Evolutionary conservation across 441 rosid genomes (phyloP).

Genomic region (Corymbia calophylla): DNA sequence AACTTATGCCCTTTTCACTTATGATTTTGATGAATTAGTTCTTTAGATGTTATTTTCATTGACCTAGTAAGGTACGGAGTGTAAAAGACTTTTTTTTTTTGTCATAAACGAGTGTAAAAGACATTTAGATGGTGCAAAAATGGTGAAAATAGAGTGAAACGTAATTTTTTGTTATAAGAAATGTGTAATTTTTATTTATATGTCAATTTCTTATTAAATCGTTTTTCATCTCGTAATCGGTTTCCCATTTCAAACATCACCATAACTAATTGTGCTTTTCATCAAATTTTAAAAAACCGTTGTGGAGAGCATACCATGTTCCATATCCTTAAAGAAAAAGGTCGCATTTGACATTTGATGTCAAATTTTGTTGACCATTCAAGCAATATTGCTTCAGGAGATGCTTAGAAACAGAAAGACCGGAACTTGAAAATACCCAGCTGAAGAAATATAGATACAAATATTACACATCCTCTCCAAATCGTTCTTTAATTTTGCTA

Average conservation of each 20-base stretch:
- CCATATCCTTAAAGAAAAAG: neutral
- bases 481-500: neutral
- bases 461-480: neutral
- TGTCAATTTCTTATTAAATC: neutral
- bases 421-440: neutral
- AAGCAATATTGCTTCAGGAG: neutral
- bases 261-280: neutral
- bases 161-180: neutral
- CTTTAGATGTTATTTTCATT: neutral
- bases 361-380: neutral
- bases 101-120: too few relatives aligned
- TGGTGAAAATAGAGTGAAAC: neutral
- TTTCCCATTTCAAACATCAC: neutral
- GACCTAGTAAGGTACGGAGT: neutral
- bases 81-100: too few relatives aligned
- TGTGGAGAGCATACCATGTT: fast-evolving
- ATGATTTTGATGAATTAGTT: neutral
- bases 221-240: neutral
- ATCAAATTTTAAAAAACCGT: neutral
- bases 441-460: neutral
- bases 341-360: neutral
- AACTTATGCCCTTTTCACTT: neutral
- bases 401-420: neutral
- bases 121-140: neutral
- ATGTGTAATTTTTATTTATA: neutral